Base-by-base conservation (phyloP, 305 asterid genomes). In the Salvia sclarea region DNA sequence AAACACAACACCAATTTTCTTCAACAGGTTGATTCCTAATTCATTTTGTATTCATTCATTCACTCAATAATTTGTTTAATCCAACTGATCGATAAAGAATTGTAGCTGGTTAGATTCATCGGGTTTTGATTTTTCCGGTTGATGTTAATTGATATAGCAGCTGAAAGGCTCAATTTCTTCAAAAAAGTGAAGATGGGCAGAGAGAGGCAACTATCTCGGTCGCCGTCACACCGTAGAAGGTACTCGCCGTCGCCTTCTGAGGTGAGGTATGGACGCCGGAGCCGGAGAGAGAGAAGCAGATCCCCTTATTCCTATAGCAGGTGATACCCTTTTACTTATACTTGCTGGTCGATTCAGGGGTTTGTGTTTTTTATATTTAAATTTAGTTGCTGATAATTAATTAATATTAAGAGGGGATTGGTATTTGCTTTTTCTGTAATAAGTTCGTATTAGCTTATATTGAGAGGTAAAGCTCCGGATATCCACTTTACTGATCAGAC, bases 241-340 rank as follows among this genome's bases (percentile, higher is more conserved):
- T 81, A 87, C 81, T 85, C 97, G 9, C 90, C 84, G 35, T 84
- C 95, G 2, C 97, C 91, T 60, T 87, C 97, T 55, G 97, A 96
- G 79, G 86, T 81, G 76, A 86, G 91, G 84, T 75, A 79, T 76
- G 85, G 84, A 71, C 93, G 89, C 78, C 88, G 94, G 80, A 88
- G 84, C 81, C 83, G 95, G 78, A 86, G 96, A 71, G 93, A 91
- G 43, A 87, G 91, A 79, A 91, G 86, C 83, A 87, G 95, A 71
- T 88, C 97, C 74, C 96, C 96, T 76, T 80, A 85, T 81, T 78
- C 88, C 53, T 14, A 76, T 70, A 94, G 89, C 92, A 94, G 99
- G 99, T 94, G 96, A 86, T 94, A 91, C 95, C 93, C 85, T 82
- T 82, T 86, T 78, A 49, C 95, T 73, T 81, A 28, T 57, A 59